Evolutionary conservation across 805 yeast genomes (phyloP).

Genomic region (Barnettozyma wickerhamii): DNA sequence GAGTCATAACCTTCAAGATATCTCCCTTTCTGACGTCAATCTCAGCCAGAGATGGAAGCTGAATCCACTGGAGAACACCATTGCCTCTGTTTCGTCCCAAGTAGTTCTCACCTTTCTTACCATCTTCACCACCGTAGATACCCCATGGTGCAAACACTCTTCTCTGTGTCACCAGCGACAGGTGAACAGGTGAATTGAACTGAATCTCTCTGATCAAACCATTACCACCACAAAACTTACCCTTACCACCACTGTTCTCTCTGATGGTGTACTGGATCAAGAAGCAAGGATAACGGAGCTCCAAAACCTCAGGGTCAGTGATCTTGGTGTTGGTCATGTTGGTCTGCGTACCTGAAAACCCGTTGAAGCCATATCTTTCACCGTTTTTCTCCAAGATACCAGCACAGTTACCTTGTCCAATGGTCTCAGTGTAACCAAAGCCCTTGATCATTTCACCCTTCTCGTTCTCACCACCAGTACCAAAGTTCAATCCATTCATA

Average conservation of each 20-base stretch:
- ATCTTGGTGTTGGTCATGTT: conserved; percentile 52
- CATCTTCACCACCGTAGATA: conserved; percentile 48
- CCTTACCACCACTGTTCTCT: conserved; percentile 44
- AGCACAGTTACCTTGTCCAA: conserved; percentile 55
- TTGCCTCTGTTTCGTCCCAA: conserved; percentile 31
- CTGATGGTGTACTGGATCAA: conserved; percentile 42
- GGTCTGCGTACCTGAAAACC: conserved; percentile 50
- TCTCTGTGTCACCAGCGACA: conserved; percentile 46
- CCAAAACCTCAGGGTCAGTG: conserved; percentile 52
- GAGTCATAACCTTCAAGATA: conserved; percentile 34
- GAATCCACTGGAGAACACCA: conserved; percentile 31
- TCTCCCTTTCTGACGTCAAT: conserved; percentile 35
- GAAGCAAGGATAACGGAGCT: conserved; percentile 47
- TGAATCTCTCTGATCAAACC: conserved; percentile 48
- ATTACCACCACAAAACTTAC: conserved; percentile 46
- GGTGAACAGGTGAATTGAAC: conserved; percentile 37
- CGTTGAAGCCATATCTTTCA: conserved; percentile 55
- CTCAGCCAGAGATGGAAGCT: conserved; percentile 30
- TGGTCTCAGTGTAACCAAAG: conserved; percentile 52
- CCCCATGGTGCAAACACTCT: conserved; percentile 53
- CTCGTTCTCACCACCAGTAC: conserved; percentile 38
- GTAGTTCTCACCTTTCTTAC: conserved; percentile 43
- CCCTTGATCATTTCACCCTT: conserved; percentile 41
- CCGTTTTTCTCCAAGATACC: conserved; percentile 58
- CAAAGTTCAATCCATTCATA: conserved; percentile 54